Conservation (phyloP, 768 basidiomycete species). For the Zangia roseola region DNA sequence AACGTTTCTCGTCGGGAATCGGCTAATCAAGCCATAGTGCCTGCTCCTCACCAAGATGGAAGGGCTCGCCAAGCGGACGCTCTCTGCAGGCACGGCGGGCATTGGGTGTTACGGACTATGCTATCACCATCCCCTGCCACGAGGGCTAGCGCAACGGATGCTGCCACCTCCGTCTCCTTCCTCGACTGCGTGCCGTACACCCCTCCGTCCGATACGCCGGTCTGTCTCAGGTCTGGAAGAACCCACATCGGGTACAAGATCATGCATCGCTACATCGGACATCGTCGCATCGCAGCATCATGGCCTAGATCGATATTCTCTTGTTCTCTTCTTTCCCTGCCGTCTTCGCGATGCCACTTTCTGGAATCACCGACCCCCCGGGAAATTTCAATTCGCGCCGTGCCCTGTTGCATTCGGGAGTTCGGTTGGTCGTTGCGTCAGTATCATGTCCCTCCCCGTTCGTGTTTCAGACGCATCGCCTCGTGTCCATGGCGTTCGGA, state of each 20-base stretch:
- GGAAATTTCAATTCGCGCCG: too few relatives aligned
- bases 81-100: not conserved
- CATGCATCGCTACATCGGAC: too few relatives aligned
- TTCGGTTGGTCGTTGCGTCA: too few relatives aligned
- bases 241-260: too few relatives aligned
- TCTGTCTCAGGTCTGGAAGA: slow-evolving; percentile 4
- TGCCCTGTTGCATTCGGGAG: too few relatives aligned
- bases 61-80: not conserved
- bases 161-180: not conserved
- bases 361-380: too few relatives aligned
- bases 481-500: not conserved
- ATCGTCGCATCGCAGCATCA: too few relatives aligned
- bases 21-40: not conserved
- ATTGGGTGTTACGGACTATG: slow-evolving; percentile 6
- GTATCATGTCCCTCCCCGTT: not conserved
- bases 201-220: slow-evolving; percentile 2
- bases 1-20: too few relatives aligned
- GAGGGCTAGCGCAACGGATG: not conserved
- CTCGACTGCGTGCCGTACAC: not conserved
- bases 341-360: too few relatives aligned
- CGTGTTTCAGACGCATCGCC: slow-evolving; percentile 2
- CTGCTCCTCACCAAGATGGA: not conserved
- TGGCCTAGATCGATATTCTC: too few relatives aligned
- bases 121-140: not conserved
- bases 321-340: too few relatives aligned